Base-by-base conservation (phyloP, 495 filamentous ascomycete genomes). In the Coniosporium apollinis region DNA sequence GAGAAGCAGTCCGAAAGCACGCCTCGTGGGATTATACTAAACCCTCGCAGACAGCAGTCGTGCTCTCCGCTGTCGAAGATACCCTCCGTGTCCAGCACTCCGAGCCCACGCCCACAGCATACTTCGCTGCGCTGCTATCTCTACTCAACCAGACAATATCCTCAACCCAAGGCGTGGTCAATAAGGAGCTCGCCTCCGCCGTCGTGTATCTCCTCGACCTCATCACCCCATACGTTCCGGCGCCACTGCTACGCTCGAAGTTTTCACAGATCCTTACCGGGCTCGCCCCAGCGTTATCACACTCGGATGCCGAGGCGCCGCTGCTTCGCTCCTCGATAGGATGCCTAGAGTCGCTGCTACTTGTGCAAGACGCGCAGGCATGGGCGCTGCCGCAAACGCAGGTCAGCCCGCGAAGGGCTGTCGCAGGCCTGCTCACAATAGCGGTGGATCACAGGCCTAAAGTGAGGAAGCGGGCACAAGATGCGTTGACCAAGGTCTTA, bases 131-230 rank as follows among this genome's bases (percentile, higher is more conserved):
- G 2, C 69, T 97, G n/a, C 67, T 97, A 26, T 84, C 86, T 22
- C 65, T 97, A 4, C 70, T 97, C 10, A 72, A 71, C 36, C 79
- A 86, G 56, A 72, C 80, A 1, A 64, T 80, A 13, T 74, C 71
- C 13, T 57, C 66, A 26, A 55, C 64, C 3, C 59, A 65, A 37
- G 71, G 70, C 25, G 67, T 74, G 20, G 59, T 77, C 34, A 91
- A 92, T 56, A 86, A 83, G 55, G 80, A 89, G 33, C 61, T 91
- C 25, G 79, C 80, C 16, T 74, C 76, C 15, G 83, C 89, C 10
- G 79, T 94, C 41, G 81, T 97, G 37, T 97, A 97, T 57, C 74
- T 97, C 11, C 82, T 97, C 61, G 89, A 97, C 56, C 60, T 87
- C 43, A 73, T 91, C 42, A 82, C 84, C 10, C 75, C 74, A 41